Conservation (phyloP, 2,329 filamentous ascomycete species). For the Trichoderma aggressivum region DNA sequence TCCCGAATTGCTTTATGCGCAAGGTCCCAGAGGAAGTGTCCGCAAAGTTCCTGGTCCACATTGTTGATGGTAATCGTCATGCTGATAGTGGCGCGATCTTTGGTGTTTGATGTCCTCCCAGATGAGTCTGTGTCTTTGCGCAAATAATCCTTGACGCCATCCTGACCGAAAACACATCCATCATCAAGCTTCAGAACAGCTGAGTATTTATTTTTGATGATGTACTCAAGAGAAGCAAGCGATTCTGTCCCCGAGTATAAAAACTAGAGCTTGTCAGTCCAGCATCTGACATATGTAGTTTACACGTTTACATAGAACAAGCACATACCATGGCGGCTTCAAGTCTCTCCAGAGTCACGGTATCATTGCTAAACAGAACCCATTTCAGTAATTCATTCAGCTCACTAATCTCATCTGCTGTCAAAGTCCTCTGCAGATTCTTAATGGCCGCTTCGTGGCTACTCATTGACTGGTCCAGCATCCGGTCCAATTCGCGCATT, state of each 20-base stretch:
- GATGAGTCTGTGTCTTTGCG: not conserved
- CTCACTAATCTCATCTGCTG: not conserved
- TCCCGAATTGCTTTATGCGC: not conserved
- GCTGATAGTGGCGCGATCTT: not conserved
- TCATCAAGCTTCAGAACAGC: not conserved
- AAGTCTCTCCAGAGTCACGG: not conserved
- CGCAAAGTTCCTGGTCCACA: not conserved
- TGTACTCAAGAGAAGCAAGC: not conserved
- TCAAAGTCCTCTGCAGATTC: not conserved
- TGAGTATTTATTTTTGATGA: not conserved
- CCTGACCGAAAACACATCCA: not conserved
- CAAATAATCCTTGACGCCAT: not conserved
- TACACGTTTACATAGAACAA: not conserved
- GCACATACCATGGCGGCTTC: not conserved
- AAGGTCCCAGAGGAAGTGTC: not conserved
- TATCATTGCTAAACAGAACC: not conserved
- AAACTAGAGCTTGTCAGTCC: not conserved
- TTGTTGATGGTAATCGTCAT: constrained; percentile 1
- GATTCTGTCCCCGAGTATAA: not conserved
- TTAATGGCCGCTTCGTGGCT: not conserved
- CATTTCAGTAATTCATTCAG: not conserved
- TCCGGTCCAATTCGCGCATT: not conserved
- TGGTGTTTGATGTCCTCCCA: not conserved
- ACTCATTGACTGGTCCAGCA: constrained; percentile 5
- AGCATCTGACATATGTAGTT: not conserved